phyloP scores from a whole-genome alignment of 2,329 filamentous ascomycete species.

The Fusarium heterosporum region DNA sequence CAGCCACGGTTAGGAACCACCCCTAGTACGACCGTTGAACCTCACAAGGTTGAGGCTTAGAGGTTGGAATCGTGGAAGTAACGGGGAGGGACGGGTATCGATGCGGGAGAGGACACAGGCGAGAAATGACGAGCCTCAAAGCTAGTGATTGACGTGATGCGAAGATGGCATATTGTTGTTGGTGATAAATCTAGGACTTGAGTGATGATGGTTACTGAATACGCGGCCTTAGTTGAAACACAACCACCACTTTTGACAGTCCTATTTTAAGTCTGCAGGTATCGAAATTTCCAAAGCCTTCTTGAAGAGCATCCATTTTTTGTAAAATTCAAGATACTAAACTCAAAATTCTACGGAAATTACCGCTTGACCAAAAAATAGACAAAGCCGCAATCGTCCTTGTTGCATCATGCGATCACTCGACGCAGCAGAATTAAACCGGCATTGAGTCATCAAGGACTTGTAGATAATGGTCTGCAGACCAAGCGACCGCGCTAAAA shows the following conservation, averaged over 20 bases:
- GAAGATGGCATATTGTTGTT: background rate
- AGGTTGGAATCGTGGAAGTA: slow-evolving; percentile 6
- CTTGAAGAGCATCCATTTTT: background rate
- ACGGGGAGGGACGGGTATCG: slow-evolving; percentile 33
- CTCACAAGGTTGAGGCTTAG: slow-evolving; percentile 15
- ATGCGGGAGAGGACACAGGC: slow-evolving; percentile 26
- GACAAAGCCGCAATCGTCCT: slow-evolving; percentile 6
- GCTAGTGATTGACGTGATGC: background rate
- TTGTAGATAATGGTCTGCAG: background rate
- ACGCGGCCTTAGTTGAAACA: slow-evolving; percentile 44
- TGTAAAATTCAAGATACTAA: background rate
- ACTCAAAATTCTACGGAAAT: background rate
- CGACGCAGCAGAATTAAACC: slow-evolving; percentile 12
- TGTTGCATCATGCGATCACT: slow-evolving; percentile 40
- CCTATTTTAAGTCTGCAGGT: background rate
- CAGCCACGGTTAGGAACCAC: slow-evolving; percentile 26
- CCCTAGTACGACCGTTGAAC: background rate
- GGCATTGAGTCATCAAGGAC: slow-evolving; percentile 46
- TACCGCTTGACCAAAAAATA: slow-evolving; percentile 1
- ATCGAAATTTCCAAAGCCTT: background rate
- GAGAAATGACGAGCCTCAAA: slow-evolving; percentile 18
- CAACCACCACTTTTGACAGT: background rate
- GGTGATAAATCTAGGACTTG: slow-evolving; percentile 31
- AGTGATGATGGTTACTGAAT: slow-evolving; percentile 23
- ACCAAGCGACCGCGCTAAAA: background rate